Base-by-base conservation (phyloP, 192 early-diverging fungal species). In the Obelidium mucronatum region DNA sequence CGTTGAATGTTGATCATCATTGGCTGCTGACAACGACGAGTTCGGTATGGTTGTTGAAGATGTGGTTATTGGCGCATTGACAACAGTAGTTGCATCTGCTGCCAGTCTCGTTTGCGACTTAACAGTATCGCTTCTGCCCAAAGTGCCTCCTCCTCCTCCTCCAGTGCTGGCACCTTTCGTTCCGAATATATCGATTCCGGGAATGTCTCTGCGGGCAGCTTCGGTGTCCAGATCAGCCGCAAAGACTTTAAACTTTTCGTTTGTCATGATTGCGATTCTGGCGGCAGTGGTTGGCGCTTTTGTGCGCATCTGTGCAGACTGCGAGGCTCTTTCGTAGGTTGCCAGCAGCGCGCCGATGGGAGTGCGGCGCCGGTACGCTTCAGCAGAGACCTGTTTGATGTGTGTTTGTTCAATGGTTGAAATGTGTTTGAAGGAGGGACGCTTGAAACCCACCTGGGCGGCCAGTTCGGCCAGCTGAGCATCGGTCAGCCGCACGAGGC, bases 231-330 rank as follows among this genome's bases (percentile, higher is more conserved):
- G 51, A 37, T 78, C 77, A 26, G 68, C 69, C 30, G 77, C 69
- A 59, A 78, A 68, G 44, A 78, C 40, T 51, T 60, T 48, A 42
- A 78, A 78, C 44, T 78, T 70, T 28, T 78, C 77, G 70, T 78
- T 78, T 5, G 77, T 62, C 77, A 78, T 78, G 56, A 73, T 62
- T 17, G 77, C 68, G n/a, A 78, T 61, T 0, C 77, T 44, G 40
- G 77, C 68, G 19, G 69, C 56, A 17, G 77, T 71, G 59, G 77
- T 60, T 2, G 63, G 54, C 5, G 73, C n/a, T 17, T 61, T 64
- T 52, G 73, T n/a, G 6, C 61, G 60, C 33, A 60, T 34, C 22
- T 24, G 40, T 28, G 31, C 15, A 56, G 59, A 52, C 6, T 22
- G 40, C 13, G 36, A 31, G 28, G 58, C 69, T 22, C 64, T 62